Conservation (phyloP, 805 yeast species). For the Metschnikowia koreensis region DNA sequence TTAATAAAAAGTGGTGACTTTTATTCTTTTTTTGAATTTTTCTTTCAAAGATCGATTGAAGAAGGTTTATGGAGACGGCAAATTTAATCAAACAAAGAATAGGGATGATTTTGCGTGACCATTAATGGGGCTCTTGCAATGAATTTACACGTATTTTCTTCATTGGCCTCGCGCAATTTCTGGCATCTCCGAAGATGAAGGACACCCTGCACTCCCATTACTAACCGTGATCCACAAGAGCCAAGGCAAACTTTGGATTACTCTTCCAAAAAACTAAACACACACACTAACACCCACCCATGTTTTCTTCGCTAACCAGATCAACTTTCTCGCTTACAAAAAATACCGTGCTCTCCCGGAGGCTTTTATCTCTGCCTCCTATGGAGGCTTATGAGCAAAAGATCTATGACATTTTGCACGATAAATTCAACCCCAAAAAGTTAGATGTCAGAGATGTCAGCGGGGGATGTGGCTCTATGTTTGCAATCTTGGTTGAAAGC, state of each 20-base stretch:
- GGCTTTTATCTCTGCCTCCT: slow-evolving; percentile 17
- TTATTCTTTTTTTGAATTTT: no score
- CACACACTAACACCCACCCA: background rate
- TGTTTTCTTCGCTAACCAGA: slow-evolving; percentile 3
- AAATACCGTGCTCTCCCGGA: background rate
- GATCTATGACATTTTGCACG: slow-evolving; percentile 54
- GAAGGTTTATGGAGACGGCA: no score
- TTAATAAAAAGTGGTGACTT: no score
- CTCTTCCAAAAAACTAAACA: background rate
- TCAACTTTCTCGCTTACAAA: background rate
- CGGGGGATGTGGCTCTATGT: slow-evolving; percentile 98
- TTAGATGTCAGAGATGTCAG: slow-evolving; percentile 78
- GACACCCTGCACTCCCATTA: slow-evolving; percentile 6
- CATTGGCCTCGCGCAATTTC: slow-evolving; percentile 2
- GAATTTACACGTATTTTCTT: background rate
- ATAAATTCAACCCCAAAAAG: slow-evolving; percentile 57
- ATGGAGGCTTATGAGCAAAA: slow-evolving; percentile 64
- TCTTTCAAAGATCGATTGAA: no score
- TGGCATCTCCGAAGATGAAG: background rate
- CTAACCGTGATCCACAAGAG: background rate
- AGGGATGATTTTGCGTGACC: no score
- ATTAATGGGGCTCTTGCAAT: background rate
- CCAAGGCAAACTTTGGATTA: no score
- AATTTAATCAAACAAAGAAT: no score
- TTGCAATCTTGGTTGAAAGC: slow-evolving; percentile 77